A percentile compares a stretch with the other conserved stretches of the same genome.
These are phyloP conservation scores for Mucor plumbeus DNA, from an alignment of 371 early-diverging fungal genomes.

Conservation along the genomic window DNA sequence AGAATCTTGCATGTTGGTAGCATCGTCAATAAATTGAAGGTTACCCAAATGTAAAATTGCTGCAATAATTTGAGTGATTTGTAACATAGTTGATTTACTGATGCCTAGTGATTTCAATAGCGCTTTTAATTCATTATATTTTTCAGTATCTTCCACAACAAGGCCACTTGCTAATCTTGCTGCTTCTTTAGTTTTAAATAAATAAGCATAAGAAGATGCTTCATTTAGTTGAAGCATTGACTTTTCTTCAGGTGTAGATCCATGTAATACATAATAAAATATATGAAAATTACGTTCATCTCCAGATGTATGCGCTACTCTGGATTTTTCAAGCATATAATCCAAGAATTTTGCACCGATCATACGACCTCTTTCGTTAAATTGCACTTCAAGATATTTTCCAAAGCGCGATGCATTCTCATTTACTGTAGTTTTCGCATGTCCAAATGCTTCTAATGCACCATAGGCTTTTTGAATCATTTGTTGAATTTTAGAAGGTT, in stretches of 20 bases:
- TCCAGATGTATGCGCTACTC: constrained; percentile 55
- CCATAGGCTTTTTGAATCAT: constrained; percentile 36
- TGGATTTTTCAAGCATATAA: constrained; percentile 86
- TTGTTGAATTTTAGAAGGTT: constrained; percentile 76
- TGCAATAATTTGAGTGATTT: constrained; percentile 66
- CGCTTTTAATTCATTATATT: constrained; percentile 69
- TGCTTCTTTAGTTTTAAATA: constrained; percentile 33
- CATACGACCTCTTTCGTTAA: constrained; percentile 84
- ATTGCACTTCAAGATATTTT: constrained; percentile 91
- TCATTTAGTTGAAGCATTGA: constrained; percentile 24
- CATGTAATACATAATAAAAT: constrained; percentile 82
- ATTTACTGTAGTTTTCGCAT: constrained; percentile 74
- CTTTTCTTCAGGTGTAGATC: constrained; percentile 39
- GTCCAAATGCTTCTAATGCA: constrained; percentile 85
- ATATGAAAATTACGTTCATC: constrained; percentile 91
- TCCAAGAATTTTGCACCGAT: constrained; percentile 85
- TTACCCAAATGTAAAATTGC: constrained; percentile 83
- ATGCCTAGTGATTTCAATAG: constrained; percentile 85
- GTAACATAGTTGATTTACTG: constrained; percentile 69
- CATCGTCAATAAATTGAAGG: constrained; percentile 61
- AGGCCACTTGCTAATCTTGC: constrained; percentile 24
- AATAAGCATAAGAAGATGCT: constrained; percentile 15
- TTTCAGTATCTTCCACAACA: constrained; percentile 47
- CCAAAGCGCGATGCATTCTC: constrained; percentile 88
- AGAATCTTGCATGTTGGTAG: constrained; percentile 48